Evolutionary conservation across 140 eudicot genomes (phyloP), one percentile per base, ranked within the genome.

Genomic region (Ambrosia hybrid): DNA sequence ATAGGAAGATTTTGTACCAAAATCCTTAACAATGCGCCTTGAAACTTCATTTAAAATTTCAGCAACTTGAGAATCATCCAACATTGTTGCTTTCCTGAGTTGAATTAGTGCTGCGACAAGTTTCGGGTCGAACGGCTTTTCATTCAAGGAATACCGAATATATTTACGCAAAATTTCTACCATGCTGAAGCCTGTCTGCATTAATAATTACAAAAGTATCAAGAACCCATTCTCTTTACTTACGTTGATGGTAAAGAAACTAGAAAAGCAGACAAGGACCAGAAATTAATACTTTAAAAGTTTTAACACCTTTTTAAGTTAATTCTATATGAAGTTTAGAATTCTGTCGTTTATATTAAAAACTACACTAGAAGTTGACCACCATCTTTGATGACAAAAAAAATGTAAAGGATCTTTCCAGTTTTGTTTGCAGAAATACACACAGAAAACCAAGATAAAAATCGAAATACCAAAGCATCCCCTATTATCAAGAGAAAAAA

Each of bases 151-250:
- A 77, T 90, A 94, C 33, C 97, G 97, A 13, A 94, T 86, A 57
- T 90, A 94, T 82, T 94, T 94, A 37, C 99, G 94, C 72, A 90
- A 79, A 63, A 94, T 78, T 15, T 94, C 97, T 78, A 67, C 86
- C 86, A 83, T 86, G 75, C 68, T 70, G 81, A 90, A 94, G 57
- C 95, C 97, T 86, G 99, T 94, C 97, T 94, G 96, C 68, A 88
- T 65, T 74, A 55, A 14, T 67, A 68, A 56, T 76, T 68, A 26
- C 68, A 57, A 48, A 5, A 13, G 63, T 51, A 72, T 67, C 63
- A 81, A 79, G 77, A 39, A 60, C 76, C 73, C 69, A 51, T 43
- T 67, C 53, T 61, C 55, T 68, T 39, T 41, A 10, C 38, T 9
- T 3, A 69, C 61, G 70, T 4, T 0, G 33, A 49, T 39, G 13